Evolutionary conservation across 257 asterid species (phyloP).

Genomic region (Parsonsia alboflavescens): DNA sequence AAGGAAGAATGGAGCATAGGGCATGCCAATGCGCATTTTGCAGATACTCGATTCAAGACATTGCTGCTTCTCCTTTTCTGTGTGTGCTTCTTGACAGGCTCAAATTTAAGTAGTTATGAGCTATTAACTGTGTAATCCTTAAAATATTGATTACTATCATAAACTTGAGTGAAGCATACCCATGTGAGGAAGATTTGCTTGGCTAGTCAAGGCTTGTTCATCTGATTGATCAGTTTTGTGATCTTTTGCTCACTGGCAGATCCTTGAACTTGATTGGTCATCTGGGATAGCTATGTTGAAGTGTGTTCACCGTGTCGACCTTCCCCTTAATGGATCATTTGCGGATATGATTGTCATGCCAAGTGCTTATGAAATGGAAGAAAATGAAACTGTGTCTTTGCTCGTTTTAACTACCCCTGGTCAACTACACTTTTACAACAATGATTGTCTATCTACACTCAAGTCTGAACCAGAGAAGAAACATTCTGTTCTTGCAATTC

Average conservation of each 20-base stretch:
- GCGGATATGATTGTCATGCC: conserved; percentile 60
- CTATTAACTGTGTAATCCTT: not conserved
- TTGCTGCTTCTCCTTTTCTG: not conserved
- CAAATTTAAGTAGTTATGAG: not conserved
- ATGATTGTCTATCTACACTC: conserved; percentile 52
- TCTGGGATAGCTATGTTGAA: conserved; percentile 72
- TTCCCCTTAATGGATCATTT: conserved; percentile 79
- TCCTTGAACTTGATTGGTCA: conserved; percentile 95
- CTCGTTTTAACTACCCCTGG: conserved; percentile 87
- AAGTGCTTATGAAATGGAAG: conserved; percentile 44
- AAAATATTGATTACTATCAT: not conserved
- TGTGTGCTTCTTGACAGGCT: not conserved
- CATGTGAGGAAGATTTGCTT: not conserved
- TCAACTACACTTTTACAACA: conserved; percentile 66
- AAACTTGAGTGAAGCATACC: not conserved
- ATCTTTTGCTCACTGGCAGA: conserved; percentile 38
- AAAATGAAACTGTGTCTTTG: conserved; percentile 40
- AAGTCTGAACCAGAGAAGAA: conserved; percentile 54
- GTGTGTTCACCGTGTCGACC: conserved; percentile 80
- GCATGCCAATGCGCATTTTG: not conserved
- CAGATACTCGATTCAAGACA: not conserved
- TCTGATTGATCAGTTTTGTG: not conserved
- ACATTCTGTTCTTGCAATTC: conserved; percentile 40
- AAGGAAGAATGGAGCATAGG: not conserved
- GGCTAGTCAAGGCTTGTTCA: not conserved